phyloP scores from a whole-genome alignment of 768 basidiomycete species.

The Lyophyllum shimeji region DNA sequence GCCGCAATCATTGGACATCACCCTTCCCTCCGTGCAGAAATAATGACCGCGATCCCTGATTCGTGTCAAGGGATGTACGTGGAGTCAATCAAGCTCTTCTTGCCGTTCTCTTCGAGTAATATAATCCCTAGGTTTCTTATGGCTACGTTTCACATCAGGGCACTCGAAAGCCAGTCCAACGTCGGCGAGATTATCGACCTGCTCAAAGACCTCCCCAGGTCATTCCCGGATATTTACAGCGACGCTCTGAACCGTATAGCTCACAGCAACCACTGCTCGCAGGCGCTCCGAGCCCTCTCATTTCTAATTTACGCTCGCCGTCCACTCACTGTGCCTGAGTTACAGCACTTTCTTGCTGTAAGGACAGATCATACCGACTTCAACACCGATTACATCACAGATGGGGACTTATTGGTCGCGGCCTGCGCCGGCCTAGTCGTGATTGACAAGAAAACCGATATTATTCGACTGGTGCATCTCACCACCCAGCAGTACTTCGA shows the following conservation, averaged over 20 bases:
- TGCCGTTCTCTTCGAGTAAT: not conserved
- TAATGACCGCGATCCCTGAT: not conserved
- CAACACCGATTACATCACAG: too few relatives aligned
- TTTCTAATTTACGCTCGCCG: too few relatives aligned
- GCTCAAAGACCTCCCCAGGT: not conserved
- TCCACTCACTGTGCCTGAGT: too few relatives aligned
- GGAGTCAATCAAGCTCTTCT: not conserved
- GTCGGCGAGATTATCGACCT: not conserved
- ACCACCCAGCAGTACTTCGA: not conserved
- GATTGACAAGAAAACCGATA: not conserved
- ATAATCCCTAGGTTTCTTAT: not conserved
- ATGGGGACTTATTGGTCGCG: too few relatives aligned
- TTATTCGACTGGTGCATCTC: not conserved
- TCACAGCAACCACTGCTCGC: not conserved
- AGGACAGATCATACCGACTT: too few relatives aligned
- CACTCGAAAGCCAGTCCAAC: not conserved
- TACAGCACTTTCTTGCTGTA: too few relatives aligned
- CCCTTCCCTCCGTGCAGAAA: not conserved
- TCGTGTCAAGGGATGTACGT: not conserved
- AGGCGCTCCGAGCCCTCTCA: not conserved
- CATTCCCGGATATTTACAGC: not conserved
- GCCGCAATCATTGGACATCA: not conserved
- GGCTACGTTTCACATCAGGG: not conserved
- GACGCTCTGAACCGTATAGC: not conserved
- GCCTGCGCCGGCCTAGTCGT: not conserved